These are phyloP conservation scores for Trichoderma asperelloides DNA, from an alignment of 495 filamentous ascomycete species.

Conservation along the genomic window DNA sequence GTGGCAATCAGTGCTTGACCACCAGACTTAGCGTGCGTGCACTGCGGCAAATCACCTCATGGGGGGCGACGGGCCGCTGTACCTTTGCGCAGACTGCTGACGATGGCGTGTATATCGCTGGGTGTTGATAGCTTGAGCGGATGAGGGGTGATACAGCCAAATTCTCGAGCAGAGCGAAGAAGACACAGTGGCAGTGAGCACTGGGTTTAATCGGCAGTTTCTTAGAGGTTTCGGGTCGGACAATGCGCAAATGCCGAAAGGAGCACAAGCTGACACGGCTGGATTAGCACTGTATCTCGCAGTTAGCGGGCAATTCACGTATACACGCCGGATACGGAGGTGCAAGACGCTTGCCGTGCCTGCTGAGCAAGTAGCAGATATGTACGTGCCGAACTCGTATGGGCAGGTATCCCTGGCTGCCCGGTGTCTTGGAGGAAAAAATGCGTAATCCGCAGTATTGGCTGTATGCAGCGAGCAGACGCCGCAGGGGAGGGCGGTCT, in stretches of 20 bases:
- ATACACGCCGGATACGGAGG: neutral
- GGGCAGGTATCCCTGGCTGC: neutral
- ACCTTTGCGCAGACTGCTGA: neutral
- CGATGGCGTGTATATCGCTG: neutral
- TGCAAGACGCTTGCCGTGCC: neutral
- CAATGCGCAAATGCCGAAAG: neutral
- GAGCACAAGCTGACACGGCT: neutral
- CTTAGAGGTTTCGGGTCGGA: neutral
- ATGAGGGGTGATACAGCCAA: neutral
- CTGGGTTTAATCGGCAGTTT: neutral
- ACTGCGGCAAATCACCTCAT: constrained; percentile 2
- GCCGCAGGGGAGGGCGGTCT: neutral
- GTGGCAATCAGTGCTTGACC: neutral
- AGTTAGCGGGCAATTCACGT: neutral
- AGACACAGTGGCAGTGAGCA: neutral
- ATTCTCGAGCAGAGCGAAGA: neutral
- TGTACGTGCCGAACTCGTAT: neutral
- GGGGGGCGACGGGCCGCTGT: neutral
- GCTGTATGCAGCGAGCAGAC: neutral
- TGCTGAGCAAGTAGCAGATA: neutral
- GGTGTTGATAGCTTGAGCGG: neutral
- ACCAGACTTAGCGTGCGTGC: neutral
- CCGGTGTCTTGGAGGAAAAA: neutral
- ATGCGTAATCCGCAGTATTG: neutral
- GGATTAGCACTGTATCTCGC: neutral